Evolutionary conservation across 441 rosid species (phyloP).

Genomic region (Rhodomyrtus psidioides): DNA sequence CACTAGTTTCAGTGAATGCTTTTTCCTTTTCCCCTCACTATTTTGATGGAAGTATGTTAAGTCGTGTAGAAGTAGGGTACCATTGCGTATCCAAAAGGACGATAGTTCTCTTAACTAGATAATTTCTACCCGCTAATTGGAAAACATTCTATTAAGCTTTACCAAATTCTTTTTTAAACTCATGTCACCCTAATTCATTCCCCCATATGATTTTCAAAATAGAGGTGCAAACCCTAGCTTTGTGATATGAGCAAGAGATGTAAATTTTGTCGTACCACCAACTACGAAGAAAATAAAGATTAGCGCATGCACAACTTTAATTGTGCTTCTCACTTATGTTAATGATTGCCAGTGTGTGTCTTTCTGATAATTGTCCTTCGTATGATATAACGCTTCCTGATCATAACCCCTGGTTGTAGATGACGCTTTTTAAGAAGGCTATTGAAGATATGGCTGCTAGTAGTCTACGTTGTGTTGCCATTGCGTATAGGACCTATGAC

Average conservation of each 20-base stretch:
- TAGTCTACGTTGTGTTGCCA: slow-evolving; percentile 93
- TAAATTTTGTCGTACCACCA: neutral
- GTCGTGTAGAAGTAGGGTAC: neutral
- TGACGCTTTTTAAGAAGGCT: slow-evolving; percentile 40
- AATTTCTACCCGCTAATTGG: neutral
- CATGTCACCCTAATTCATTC: neutral
- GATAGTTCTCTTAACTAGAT: neutral
- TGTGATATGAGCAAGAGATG: neutral
- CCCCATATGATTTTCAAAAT: neutral
- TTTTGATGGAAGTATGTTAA: neutral
- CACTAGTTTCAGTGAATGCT: neutral
- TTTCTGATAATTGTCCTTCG: neutral
- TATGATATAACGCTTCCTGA: neutral
- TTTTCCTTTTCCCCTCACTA: neutral
- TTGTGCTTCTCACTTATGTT: neutral
- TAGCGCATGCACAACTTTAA: neutral
- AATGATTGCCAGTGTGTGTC: neutral
- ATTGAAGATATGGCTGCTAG: slow-evolving; percentile 89
- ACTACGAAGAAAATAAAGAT: neutral
- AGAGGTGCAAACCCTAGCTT: neutral
- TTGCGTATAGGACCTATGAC: slow-evolving; percentile 76
- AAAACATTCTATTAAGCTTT: too few species aligned
- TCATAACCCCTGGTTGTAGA: slow-evolving; percentile 34
- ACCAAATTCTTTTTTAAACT: neutral
- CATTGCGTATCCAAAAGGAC: neutral